Conservation (phyloP, 768 basidiomycete species). For the Exidia glandulosa region DNA sequence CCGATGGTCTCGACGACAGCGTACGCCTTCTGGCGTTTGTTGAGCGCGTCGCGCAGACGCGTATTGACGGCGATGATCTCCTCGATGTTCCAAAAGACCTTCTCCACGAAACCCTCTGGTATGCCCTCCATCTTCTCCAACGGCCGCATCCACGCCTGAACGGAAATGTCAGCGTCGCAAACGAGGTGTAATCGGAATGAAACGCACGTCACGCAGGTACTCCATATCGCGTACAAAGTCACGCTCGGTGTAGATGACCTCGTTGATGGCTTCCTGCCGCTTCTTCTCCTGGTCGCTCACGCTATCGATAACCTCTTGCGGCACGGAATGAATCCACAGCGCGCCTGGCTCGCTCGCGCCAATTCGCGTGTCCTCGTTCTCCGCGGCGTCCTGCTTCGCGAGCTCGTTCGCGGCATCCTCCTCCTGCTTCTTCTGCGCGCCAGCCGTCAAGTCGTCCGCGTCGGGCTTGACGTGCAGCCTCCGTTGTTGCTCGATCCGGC, state of each 20-base stretch:
- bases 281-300: conserved; percentile 91
- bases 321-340: conserved; percentile 93
- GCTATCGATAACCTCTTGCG: conserved; percentile 85
- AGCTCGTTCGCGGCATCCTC: neutral
- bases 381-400: neutral
- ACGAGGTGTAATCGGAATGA: neutral
- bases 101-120: conserved; percentile 71
- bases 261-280: conserved; percentile 96
- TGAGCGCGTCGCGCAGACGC: conserved; percentile 83
- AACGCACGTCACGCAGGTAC: conserved; percentile 83
- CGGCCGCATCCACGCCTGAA: conserved; percentile 80
- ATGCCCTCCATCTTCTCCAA: conserved; percentile 70
- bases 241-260: conserved; percentile 86
- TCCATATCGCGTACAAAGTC: conserved; percentile 98
- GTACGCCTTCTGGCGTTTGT: conserved; percentile 89
- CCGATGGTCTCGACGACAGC: conserved; percentile 89
- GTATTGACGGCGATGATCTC: conserved; percentile 90
- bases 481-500: conserved; percentile 81
- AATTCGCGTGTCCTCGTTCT: conserved; percentile 4
- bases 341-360: conserved; percentile 58
- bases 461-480: conserved; percentile 82
- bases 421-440: neutral
- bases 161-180: conserved; percentile 1
- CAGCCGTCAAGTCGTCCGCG: no score
- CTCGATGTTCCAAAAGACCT: conserved; percentile 96